phyloP scores from a whole-genome alignment of 1,284 basidiomycete genomes.

The Pisolithus thermaeus region DNA sequence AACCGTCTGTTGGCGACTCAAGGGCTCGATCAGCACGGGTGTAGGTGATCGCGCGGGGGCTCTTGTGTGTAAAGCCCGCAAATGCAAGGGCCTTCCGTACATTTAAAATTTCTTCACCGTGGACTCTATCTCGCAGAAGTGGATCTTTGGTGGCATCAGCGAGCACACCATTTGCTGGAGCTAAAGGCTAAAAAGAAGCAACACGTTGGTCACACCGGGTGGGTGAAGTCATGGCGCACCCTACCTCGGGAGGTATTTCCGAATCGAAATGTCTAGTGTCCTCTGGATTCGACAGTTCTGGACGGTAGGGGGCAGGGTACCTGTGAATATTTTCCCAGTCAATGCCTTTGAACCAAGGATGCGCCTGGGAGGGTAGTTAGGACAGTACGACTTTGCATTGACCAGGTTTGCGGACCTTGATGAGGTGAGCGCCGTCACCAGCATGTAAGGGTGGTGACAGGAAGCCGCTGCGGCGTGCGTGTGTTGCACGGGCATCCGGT shows the following conservation, averaged over 20 bases:
- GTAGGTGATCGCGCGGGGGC: constrained; percentile 70
- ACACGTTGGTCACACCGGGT: constrained; percentile 22
- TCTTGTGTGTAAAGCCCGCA: constrained; percentile 86
- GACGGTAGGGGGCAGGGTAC: constrained; percentile 81
- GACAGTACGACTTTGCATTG: constrained; percentile 19
- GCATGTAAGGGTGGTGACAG: constrained; percentile 45
- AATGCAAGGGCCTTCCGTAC: constrained; percentile 89
- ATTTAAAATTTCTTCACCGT: constrained; percentile 82
- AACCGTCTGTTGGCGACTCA: constrained; percentile 46
- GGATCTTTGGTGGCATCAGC: constrained; percentile 85
- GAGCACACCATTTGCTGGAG: constrained; percentile 81
- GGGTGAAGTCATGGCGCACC: constrained; percentile 28
- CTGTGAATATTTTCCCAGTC: constrained; percentile 81
- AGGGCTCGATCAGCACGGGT: constrained; percentile 68
- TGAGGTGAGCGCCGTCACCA: constrained; percentile 79
- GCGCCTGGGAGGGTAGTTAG: constrained; percentile 44
- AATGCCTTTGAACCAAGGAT: constrained; percentile 84
- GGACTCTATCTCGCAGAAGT: constrained; percentile 75
- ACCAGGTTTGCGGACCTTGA: constrained; percentile 57
- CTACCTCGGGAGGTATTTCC: constrained; percentile 85
- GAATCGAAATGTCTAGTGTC: constrained; percentile 91
- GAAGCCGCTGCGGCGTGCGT: constrained; percentile 72
- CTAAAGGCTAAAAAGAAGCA: constrained; percentile 64
- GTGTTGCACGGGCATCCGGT: constrained; percentile 72
- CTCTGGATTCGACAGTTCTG: constrained; percentile 71